Conservation (phyloP, 208 protist species). For the Naegleria fowleri region DNA sequence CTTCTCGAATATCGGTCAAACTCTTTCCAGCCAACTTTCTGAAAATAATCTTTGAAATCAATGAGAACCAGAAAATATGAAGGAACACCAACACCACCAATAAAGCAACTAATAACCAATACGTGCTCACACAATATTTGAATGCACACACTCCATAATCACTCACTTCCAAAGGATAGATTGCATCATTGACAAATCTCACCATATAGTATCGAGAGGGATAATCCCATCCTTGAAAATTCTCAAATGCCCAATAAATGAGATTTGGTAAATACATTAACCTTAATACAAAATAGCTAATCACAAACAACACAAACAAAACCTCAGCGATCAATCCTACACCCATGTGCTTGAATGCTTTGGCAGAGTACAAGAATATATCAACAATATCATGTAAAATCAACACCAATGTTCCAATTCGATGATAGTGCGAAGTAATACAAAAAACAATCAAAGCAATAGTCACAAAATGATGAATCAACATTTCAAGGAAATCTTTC, state of each 20-base stretch:
- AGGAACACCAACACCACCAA: neutral
- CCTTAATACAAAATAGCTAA: neutral
- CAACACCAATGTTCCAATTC: neutral
- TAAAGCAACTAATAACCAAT: neutral
- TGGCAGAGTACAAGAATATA: conserved; percentile 15
- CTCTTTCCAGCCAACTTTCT: neutral
- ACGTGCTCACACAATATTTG: neutral
- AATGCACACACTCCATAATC: neutral
- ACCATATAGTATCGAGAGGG: neutral
- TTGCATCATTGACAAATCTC: neutral
- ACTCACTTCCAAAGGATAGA: neutral
- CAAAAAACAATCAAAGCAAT: neutral
- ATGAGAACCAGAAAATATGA: neutral
- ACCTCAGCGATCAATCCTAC: no score
- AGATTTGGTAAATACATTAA: neutral
- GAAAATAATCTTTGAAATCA: neutral
- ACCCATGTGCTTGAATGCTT: neutral
- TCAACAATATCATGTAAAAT: conserved; percentile 17
- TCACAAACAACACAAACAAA: neutral
- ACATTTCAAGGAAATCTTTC: conserved; percentile 17
- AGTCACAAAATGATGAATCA: conserved; percentile 13
- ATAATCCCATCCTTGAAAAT: neutral
- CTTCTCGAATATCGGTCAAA: neutral
- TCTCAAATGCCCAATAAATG: neutral
- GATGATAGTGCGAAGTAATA: neutral